phyloP scores from a whole-genome alignment of 2,329 filamentous ascomycete species.

The Sordariomycetes sp. region DNA sequence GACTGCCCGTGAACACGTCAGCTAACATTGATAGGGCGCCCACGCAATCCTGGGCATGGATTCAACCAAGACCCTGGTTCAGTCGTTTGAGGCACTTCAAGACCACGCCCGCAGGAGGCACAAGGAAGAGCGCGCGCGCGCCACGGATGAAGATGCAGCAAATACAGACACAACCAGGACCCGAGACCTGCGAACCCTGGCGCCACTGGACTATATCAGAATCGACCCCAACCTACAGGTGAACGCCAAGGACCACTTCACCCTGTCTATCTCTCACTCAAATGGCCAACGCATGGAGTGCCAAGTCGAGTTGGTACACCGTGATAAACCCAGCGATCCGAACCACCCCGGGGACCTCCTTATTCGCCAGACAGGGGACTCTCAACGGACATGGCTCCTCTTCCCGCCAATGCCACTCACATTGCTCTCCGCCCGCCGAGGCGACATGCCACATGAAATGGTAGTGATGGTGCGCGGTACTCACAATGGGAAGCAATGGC shows the following conservation, averaged over 20 bases:
- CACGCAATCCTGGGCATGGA: slow-evolving; percentile 39
- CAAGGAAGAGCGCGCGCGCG: slow-evolving; percentile 55
- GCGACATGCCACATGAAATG: slow-evolving; percentile 57
- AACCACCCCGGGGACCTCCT: slow-evolving; percentile 71
- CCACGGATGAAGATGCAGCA: slow-evolving; percentile 72
- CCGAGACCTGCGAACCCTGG: slow-evolving; percentile 66
- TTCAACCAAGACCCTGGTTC: slow-evolving; percentile 23
- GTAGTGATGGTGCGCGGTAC: slow-evolving; percentile 76
- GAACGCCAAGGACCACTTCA: slow-evolving; percentile 79
- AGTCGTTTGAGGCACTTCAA: slow-evolving; percentile 57
- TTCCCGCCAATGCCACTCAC: slow-evolving; percentile 75
- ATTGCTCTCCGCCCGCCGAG: slow-evolving; percentile 66
- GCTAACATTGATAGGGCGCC: slow-evolving; percentile 30
- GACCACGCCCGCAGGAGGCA: slow-evolving; percentile 56
- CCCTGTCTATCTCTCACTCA: slow-evolving; percentile 73
- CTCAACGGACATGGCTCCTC: slow-evolving; percentile 64
- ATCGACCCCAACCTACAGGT: slow-evolving; percentile 75
- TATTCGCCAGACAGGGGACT: slow-evolving; percentile 75
- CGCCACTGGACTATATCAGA: slow-evolving; percentile 52
- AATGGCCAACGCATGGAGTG: slow-evolving; percentile 84
- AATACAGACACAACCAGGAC: slow-evolving; percentile 70
- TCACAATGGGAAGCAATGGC: slow-evolving; percentile 57
- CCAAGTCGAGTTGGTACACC: slow-evolving; percentile 72
- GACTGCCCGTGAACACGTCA: background rate
- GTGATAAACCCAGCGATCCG: slow-evolving; percentile 61